phyloP scores from a whole-genome alignment of 2,329 filamentous ascomycete species.

The Fusarium xylarioides region DNA sequence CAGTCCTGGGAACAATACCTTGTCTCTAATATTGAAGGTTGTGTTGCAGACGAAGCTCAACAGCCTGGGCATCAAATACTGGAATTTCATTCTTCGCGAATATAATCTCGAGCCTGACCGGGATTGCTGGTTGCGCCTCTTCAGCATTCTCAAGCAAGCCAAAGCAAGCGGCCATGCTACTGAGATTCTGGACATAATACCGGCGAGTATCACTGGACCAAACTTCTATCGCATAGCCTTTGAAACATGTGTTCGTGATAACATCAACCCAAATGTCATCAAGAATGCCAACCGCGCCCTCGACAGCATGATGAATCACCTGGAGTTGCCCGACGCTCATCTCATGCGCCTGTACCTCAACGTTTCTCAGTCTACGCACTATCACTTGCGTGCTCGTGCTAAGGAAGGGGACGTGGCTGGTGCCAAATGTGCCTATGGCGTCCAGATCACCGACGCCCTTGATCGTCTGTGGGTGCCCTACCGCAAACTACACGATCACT shows the following conservation, averaged over 20 bases:
- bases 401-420: conserved; percentile 44
- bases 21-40: conserved; percentile 75
- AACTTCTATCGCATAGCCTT: conserved; percentile 78
- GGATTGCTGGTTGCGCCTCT: conserved; percentile 73
- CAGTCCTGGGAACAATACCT: conserved; percentile 62
- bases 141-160: conserved; percentile 72
- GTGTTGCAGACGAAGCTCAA: conserved; percentile 69
- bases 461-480: conserved; percentile 61
- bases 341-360: conserved; percentile 66
- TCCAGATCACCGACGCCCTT: conserved; percentile 61
- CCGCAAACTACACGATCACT: conserved; percentile 50
- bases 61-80: conserved; percentile 76
- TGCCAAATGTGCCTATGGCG: conserved; percentile 56
- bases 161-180: conserved; percentile 71
- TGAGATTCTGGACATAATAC: conserved; percentile 66
- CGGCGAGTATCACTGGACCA: conserved; percentile 51
- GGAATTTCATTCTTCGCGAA: conserved; percentile 73
- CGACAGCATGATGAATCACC: conserved; percentile 63
- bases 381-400: conserved; percentile 48
- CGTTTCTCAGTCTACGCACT: conserved; percentile 60
- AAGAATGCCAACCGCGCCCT: conserved; percentile 72
- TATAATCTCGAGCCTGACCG: conserved; percentile 75
- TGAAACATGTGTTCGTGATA: conserved; percentile 77
- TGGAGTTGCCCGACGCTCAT: conserved; percentile 58
- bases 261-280: conserved; percentile 76